Percentiles rank a stretch among this genome's conserved stretches.
phyloP scores from a whole-genome alignment of 352 stramenopile species.

The Phytophthora chlamydospora region DNA sequence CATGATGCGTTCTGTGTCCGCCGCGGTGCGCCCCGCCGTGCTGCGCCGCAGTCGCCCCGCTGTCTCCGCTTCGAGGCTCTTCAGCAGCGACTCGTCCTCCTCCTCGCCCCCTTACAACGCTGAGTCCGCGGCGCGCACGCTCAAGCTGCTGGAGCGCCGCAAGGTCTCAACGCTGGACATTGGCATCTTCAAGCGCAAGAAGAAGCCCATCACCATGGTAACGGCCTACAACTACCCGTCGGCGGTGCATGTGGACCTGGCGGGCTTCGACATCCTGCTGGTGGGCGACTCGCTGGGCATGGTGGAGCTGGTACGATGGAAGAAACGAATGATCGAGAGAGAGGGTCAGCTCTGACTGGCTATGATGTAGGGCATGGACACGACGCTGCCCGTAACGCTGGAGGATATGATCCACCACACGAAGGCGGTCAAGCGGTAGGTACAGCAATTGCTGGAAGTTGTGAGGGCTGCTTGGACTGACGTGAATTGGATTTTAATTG shows the following conservation, averaged over 20 bases:
- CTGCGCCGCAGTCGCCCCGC: slow-evolving; percentile 3
- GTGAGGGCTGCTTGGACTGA: background rate
- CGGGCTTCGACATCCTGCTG: slow-evolving; percentile 97
- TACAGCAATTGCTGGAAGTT: background rate
- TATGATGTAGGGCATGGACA: slow-evolving; percentile 74
- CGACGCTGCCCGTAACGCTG: slow-evolving; percentile 94
- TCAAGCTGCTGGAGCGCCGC: slow-evolving; percentile 84
- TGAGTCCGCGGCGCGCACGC: slow-evolving; percentile 59
- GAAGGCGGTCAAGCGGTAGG: slow-evolving; percentile 92
- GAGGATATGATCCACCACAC: slow-evolving; percentile 99
- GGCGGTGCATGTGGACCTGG: slow-evolving; percentile 97
- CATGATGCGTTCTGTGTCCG: slow-evolving; percentile 21
- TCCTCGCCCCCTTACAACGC: slow-evolving; percentile 50
- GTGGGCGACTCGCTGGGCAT: slow-evolving; percentile 98
- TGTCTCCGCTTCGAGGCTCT: slow-evolving; percentile 1
- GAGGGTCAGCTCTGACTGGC: background rate
- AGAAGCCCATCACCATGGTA: slow-evolving; percentile 99
- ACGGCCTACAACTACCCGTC: slow-evolving; percentile 98
- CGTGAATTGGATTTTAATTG: slow-evolving; percentile 1
- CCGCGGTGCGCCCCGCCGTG: slow-evolving; percentile 5
- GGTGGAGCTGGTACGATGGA: slow-evolving; percentile 94
- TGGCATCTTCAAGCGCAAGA: slow-evolving; percentile 91
- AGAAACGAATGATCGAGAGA: background rate
- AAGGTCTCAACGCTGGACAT: slow-evolving; percentile 88
- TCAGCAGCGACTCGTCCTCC: slow-evolving; percentile 24